Evolutionary conservation across 495 filamentous ascomycete genomes (phyloP), one percentile per base, ranked within the genome.

Genomic region (Rhizodiscina lignyota): DNA sequence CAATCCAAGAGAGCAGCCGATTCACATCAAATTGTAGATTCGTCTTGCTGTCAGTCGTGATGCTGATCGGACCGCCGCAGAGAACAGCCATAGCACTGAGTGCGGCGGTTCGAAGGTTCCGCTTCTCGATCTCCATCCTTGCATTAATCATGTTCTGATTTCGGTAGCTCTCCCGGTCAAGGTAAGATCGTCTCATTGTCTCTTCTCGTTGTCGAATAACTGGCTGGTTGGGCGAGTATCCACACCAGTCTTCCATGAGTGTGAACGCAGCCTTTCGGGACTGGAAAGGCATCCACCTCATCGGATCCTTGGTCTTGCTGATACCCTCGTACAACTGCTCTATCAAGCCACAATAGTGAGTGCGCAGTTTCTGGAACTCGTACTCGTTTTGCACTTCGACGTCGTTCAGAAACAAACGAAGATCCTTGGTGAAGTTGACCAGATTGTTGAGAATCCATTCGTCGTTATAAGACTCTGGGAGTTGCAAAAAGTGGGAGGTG

Each of bases 161-260:
- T 13, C 24, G 8, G 13, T 8, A 27, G 13, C 13, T 13, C 24
- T 27, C 67, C 11, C 72, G 67, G n/a, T 69, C 59, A 20, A 89
- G 72, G 31, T 84, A 63, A 16, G 77, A 79, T 45, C 83, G 78
- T 39, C 81, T 64, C 81, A 94, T 91, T 30, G 67, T 77, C 36
- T 92, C 79, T 62, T 94, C 89, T 36, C 84, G 66, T 38, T 80
- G 72, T 12, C 74, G 70, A 23, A 92, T 82, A 38, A 85, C 79
- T 21, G 60, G 57, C 48, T 86, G 85, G 52, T 94, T 93, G 4
- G 89, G 83, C 0, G 89, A 92, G 53, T 89, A 91, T 0, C 91
- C 89, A 58, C 91, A 96, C 89, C 89, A 97, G 37, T 96, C 87
- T 52, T 96, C 87, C 85, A 97, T 96, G 21, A 96, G 57, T 4